These are phyloP conservation scores for Coniochaeta ligniaria DNA, from an alignment of 2,329 filamentous ascomycete species.

Conservation along the genomic window DNA sequence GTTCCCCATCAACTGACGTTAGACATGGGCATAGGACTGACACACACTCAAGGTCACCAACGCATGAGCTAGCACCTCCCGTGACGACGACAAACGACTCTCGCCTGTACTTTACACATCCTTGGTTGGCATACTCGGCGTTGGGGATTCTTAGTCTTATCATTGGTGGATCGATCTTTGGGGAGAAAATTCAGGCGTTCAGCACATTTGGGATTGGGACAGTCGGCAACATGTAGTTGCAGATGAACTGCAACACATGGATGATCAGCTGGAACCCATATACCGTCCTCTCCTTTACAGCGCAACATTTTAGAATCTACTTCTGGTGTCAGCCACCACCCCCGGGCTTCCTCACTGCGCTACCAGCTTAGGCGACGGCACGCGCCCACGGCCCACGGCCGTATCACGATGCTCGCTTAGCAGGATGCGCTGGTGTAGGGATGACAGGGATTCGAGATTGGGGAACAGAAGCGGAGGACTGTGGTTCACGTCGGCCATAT, in stretches of 20 bases:
- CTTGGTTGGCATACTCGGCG: constrained; percentile 29
- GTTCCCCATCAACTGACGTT: background rate
- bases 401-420: background rate
- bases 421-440: background rate
- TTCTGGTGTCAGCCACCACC: constrained; percentile 1
- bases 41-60: background rate
- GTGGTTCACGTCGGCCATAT: background rate
- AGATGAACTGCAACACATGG: constrained; percentile 16
- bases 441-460: background rate
- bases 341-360: background rate
- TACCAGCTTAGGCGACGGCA: background rate
- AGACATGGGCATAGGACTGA: background rate
- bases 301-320: constrained; percentile 11
- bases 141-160: constrained; percentile 20
- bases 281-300: constrained; percentile 31
- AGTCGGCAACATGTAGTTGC: background rate
- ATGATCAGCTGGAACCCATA: constrained; percentile 18
- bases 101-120: constrained; percentile 25
- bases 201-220: constrained; percentile 3
- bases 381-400: background rate
- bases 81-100: constrained; percentile 30
- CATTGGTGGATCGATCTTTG: constrained; percentile 14
- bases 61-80: constrained; percentile 1
- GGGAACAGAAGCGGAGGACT: background rate
- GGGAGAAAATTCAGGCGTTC: constrained; percentile 9